Evolutionary conservation across 2,329 filamentous ascomycete genomes (phyloP), one percentile per base, ranked within the genome.

Genomic region (Cladosporium sp.): DNA sequence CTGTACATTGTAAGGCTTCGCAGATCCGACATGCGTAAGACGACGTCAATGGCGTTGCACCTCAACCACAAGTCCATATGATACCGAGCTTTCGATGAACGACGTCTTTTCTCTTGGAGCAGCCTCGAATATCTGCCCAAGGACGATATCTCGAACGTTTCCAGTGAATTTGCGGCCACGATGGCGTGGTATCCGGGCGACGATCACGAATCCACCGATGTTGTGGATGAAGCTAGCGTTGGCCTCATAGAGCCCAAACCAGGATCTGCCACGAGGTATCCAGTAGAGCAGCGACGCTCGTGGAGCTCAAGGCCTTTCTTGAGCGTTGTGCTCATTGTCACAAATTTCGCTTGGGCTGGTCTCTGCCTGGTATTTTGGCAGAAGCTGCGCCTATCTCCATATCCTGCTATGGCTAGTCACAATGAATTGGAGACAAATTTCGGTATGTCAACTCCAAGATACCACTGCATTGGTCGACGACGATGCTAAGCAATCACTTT

Each of bases 311-410:
- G n/a, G 34, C n/a, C 41, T 10, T 26, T 21, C 12, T 18, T 58
- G 55, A 14, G 59, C 15, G 15, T 32, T n/a, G 4, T 44, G 10
- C 59, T 61, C 11, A 6, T 61, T 34, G 8, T 61, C 2, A 51
- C 47, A 38, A 58, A 58, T n/a, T 2, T 58, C 8, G 21, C 55
- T 58, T 58, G 55, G 55, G 30, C 55, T 41, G 55, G n/a, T 18
- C 3, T 58, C n/a, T 58, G 55, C 15, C 21, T 58, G 12, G 41
- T 58, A 21, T n/a, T 58, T 36, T 58, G 55, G 55, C 30, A 7
- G 7, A 18, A 58, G 55, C 34, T 58, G 24, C n/a, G 12, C 12
- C 1, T 18, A 26, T 18, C 21, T 58, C 18, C n/a, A 11, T 10
- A 34, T 41, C 8, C 21, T 28, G 6, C 34, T 36, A 21, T 24